Evolutionary conservation across 352 stramenopile genomes (phyloP), one percentile per base, ranked within the genome.

Genomic region (Phytophthora colocasiae): DNA sequence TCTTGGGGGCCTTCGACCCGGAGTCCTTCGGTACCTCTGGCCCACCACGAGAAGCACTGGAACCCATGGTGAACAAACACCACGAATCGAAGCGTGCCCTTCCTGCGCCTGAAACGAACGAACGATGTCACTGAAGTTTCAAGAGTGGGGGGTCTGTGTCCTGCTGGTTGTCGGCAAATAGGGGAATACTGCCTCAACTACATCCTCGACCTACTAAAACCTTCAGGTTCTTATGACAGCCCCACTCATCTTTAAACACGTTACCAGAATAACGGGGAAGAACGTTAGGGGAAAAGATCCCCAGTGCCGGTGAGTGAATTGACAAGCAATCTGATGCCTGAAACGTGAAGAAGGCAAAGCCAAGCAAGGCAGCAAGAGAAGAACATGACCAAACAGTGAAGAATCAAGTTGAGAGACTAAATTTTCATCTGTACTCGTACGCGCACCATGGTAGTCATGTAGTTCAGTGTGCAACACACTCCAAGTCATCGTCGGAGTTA

Each of bases 151-250:
- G n/a, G 43, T 10, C 29, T 19, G 9, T 26, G 10, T 39, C 2
- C 27, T 24, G 4, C 27, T n/a, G 11, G 17, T 12, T 8, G 27
- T 40, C 34, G 34, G 34, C 10, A 66, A 26, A 3, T 66, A 66
- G 58, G 58, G 58, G 36, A 53, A 17, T 22, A 6, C 1, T 7
- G 15, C 26, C 29, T 52, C 58, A 48, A 48, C 26, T 7, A 22
- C 51, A 52, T 58, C 45, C 26, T 63, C 51, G 46, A 63, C 53
- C 52, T 26, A 19, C 39, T 22, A 62, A 19, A 6, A 10, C 31
- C 56, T 39, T 66, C 63, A 44, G 3, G 48, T 62, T 66, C 63
- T 71, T 66, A 71, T 71, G 49, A 26, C n/a, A 11, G n/a, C 46
- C 29, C 36, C 44, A 63, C 32, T 38, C 48, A 51, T 50, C 39